These are phyloP conservation scores for Penicillium sp. DNA, from an alignment of 2,329 filamentous ascomycete genomes.

Conservation along the genomic window DNA sequence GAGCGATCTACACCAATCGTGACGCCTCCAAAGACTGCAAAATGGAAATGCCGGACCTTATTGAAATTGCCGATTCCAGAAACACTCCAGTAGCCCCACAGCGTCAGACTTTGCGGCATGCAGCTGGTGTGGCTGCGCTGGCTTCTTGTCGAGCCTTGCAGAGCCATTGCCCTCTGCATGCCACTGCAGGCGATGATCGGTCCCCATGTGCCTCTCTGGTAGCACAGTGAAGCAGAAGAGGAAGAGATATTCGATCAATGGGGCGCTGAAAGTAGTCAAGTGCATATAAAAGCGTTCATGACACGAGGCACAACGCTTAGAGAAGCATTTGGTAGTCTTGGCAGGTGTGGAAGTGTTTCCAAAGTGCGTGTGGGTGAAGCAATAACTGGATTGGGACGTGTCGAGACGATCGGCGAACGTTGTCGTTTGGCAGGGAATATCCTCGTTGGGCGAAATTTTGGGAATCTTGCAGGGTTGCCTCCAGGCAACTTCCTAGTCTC, in stretches of 20 bases:
- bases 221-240: neutral
- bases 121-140: neutral
- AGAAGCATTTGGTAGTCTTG: neutral
- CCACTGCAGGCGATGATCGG: neutral
- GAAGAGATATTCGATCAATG: constrained; percentile 5
- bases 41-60: neutral
- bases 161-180: neutral
- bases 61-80: neutral
- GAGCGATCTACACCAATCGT: neutral
- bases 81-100: neutral
- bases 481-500: neutral
- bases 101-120: neutral
- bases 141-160: neutral
- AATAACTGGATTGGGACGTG: neutral
- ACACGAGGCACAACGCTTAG: neutral
- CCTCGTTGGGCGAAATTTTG: neutral
- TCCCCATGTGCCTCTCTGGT: neutral
- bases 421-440: neutral
- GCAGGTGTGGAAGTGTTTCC: neutral
- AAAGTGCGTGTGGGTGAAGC: neutral
- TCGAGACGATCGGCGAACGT: neutral
- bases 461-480: constrained; percentile 1
- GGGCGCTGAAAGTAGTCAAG: neutral
- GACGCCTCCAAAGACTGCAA: neutral
- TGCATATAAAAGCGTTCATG: neutral